Evolutionary conservation across 768 basidiomycete genomes (phyloP).

Genomic region (Albatrellus ellisii): DNA sequence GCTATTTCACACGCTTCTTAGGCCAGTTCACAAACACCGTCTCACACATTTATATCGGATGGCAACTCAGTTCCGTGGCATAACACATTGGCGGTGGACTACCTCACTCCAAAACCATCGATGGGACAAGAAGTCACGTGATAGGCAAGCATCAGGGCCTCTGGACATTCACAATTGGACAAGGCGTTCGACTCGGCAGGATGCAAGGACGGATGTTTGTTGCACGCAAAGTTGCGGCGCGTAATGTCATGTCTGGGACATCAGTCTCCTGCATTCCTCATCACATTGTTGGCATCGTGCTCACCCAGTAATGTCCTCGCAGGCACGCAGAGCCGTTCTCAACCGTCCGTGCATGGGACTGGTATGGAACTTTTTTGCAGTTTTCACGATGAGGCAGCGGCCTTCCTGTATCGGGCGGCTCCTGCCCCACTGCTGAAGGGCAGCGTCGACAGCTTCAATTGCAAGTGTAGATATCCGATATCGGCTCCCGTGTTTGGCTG

Average conservation of each 20-base stretch:
- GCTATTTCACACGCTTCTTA: constrained; percentile 59
- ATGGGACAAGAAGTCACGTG: constrained; percentile 44
- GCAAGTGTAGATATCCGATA: no score
- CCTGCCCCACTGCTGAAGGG: no score
- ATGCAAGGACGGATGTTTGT: constrained; percentile 56
- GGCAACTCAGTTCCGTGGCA: no score
- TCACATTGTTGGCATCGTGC: no score
- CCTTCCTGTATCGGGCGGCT: no score
- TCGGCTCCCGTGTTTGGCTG: no score
- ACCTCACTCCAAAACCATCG: constrained; percentile 59
- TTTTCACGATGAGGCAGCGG: no score
- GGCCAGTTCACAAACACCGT: constrained; percentile 29
- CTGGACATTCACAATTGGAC: constrained; percentile 81
- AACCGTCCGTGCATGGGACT: no score
- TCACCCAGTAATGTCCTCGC: no score
- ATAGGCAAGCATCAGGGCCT: constrained; percentile 59
- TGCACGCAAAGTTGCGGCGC: constrained; percentile 45
- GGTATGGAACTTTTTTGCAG: no score
- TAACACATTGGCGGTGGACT: constrained; percentile 49
- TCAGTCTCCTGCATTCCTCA: constrained; percentile 25
- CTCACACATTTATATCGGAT: not conserved
- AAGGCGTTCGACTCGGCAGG: constrained; percentile 57
- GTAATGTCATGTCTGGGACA: constrained; percentile 67
- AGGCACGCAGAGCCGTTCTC: no score
- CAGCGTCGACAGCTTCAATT: no score